Conservation (phyloP, 176 grass and related monocot species). For the Ananas comosus region DNA sequence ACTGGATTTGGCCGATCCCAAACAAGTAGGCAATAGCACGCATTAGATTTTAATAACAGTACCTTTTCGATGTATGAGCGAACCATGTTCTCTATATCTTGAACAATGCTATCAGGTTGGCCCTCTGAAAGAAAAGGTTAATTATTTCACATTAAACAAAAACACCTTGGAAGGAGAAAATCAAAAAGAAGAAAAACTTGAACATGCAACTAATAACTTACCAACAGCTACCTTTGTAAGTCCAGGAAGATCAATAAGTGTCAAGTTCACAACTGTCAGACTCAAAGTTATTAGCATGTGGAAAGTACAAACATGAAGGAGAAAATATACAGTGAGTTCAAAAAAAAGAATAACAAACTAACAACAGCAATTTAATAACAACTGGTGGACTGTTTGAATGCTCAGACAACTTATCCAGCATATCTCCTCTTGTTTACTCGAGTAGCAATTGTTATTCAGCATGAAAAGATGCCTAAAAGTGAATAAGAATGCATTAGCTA, state of each 20-base stretch:
- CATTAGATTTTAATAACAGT: conserved; percentile 1
- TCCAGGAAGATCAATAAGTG: conserved; percentile 97
- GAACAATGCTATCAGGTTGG: conserved; percentile 66
- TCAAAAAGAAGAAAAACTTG: conserved; percentile 2
- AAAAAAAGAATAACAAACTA: too few species aligned
- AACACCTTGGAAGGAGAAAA: conserved; percentile 13
- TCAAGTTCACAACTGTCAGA: conserved; percentile 94
- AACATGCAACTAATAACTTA: conserved; percentile 30
- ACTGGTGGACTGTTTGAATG: not conserved
- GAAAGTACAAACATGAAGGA: not conserved
- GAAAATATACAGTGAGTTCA: not conserved
- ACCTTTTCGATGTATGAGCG: conserved; percentile 94
- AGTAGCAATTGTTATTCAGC: too few species aligned
- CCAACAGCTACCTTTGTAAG: conserved; percentile 97
- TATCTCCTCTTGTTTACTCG: too few species aligned
- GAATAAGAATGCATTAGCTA: too few species aligned
- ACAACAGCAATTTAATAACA: not conserved
- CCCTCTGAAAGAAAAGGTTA: conserved; percentile 46
- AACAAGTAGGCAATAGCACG: not conserved
- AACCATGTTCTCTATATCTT: conserved; percentile 98
- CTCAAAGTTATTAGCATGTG: conserved; percentile 27
- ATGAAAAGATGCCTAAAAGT: too few species aligned
- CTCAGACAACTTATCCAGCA: not conserved
- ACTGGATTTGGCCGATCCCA: not conserved
- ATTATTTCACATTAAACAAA: not conserved